phyloP scores from a whole-genome alignment of 1,284 basidiomycete genomes.

The Phylloboletellus chloephorus region DNA sequence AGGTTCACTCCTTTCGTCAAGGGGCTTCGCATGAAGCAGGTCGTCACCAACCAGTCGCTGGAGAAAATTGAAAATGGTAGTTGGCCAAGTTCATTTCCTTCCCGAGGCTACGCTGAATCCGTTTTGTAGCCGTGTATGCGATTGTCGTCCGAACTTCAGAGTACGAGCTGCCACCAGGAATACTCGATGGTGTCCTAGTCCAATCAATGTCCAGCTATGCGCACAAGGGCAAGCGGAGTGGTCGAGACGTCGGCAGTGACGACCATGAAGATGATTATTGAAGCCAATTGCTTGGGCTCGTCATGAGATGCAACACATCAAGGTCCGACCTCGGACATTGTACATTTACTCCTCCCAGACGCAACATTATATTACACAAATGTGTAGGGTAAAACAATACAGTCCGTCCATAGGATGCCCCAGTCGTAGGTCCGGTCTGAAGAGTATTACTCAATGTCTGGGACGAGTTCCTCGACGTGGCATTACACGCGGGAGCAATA shows the following conservation, averaged over 20 bases:
- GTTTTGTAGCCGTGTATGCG: conserved; percentile 56
- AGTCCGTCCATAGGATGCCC: background rate
- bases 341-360: background rate
- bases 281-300: conserved; percentile 3
- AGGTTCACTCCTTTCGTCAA: conserved; percentile 60
- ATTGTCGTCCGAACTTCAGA: conserved; percentile 66
- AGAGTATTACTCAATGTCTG: conserved; percentile 9
- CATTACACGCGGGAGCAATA: conserved; percentile 2
- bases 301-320: background rate
- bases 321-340: background rate
- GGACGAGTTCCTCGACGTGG: conserved; percentile 18
- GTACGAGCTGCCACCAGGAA: conserved; percentile 59
- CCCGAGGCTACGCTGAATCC: conserved; percentile 4
- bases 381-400: background rate
- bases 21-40: conserved; percentile 84
- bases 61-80: conserved; percentile 92
- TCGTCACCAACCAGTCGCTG: conserved; percentile 78
- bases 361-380: background rate
- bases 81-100: background rate
- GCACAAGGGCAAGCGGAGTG: conserved; percentile 17
- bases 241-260: conserved; percentile 19
- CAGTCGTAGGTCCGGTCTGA: background rate
- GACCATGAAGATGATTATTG: conserved; percentile 27
- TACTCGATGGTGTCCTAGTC: conserved; percentile 61
- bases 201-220: conserved; percentile 39